A percentile compares a stretch with the other conserved stretches of the same genome.
Conservation (phyloP, 2,329 filamentous ascomycete genomes). For the Albifimbria verrucaria region DNA sequence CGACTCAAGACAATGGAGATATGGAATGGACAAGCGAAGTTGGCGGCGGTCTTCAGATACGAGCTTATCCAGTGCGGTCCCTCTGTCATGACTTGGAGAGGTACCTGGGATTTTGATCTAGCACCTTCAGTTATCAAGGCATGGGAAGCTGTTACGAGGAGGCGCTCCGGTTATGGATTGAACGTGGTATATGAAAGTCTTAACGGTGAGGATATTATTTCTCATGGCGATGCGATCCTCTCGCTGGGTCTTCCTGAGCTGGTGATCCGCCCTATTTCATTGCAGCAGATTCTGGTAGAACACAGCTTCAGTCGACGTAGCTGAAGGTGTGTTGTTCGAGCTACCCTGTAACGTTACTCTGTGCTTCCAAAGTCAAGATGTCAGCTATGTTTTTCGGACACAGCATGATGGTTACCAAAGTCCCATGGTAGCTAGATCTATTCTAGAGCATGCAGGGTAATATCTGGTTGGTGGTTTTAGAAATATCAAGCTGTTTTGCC, state of each 20-base stretch:
- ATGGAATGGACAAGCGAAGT: slow-evolving; percentile 24
- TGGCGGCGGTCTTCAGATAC: slow-evolving; percentile 21
- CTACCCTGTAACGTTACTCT: no score
- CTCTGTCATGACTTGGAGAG: slow-evolving; percentile 12
- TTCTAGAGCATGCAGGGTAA: no score
- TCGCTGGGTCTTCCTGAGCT: slow-evolving; percentile 10
- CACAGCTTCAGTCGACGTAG: background rate
- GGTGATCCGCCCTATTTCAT: slow-evolving; percentile 11
- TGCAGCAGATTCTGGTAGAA: slow-evolving; percentile 13
- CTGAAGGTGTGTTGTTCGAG: no score
- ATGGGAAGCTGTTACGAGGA: slow-evolving; percentile 13
- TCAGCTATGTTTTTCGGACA: no score
- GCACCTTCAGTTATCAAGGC: slow-evolving; percentile 8
- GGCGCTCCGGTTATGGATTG: slow-evolving; percentile 1
- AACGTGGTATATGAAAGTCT: slow-evolving; percentile 10
- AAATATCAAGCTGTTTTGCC: no score
- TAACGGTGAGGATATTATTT: slow-evolving; percentile 5
- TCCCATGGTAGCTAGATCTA: no score
- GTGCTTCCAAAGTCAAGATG: no score
- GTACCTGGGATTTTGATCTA: slow-evolving; percentile 9
- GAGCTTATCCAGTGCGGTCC: slow-evolving; percentile 5
- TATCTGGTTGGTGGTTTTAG: no score
- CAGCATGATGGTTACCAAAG: no score
- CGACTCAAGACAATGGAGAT: slow-evolving; percentile 27
- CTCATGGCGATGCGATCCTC: slow-evolving; percentile 15